Evolutionary conservation across 208 protist genomes (phyloP), one percentile per base, ranked within the genome.

Genomic region (Crithidia fasciculata): DNA sequence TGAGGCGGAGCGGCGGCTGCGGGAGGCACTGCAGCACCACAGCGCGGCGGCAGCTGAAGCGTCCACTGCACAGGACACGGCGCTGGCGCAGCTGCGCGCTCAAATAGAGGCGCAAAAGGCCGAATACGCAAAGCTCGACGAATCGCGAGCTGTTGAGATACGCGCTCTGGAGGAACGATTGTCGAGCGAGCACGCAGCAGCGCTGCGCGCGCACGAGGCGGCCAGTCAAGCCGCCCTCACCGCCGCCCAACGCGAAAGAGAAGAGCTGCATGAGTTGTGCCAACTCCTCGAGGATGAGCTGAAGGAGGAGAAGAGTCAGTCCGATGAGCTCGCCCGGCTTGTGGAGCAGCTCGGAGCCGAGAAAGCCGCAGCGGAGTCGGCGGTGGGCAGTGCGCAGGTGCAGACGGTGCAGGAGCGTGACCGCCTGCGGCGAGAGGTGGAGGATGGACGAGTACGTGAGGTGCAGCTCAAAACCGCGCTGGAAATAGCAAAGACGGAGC

Each of bases 201-300:
- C 65, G 0, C 43, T 70, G 53, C 54, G n/a, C 8, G n/a, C 4
- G 40, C 65, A 19, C 12, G 53, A 61, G 8, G 40, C 37, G 41
- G 54, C 41, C 2, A 12, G 10, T 12, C 6, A n/a, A 2, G 18
- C 41, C 3, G 61, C 68, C 13, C n/a, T 69, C 12, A 50, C 65
- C 4, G 72, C 72, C 19, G n/a, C 56, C 7, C 47, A 65, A 19
- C 45, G 70, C n/a, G 79, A 85, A 36, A 78, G 50, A 13, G 40
- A 57, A 8, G 76, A 89, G 56, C 60, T 86, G 68, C 73, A 76
- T n/a, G 82, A 88, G 40, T 52, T 78, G 16, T 82, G 82, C 28
- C 75, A 78, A 8, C 70, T 81, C 0, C 74, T 84, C 19, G 81
- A 91, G 58, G 76, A 81, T 5, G 81, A 85, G 49, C 41, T 87